Evolutionary conservation across 2,329 filamentous ascomycete genomes (phyloP).

Genomic region (Aspergillus aculeatinus): DNA sequence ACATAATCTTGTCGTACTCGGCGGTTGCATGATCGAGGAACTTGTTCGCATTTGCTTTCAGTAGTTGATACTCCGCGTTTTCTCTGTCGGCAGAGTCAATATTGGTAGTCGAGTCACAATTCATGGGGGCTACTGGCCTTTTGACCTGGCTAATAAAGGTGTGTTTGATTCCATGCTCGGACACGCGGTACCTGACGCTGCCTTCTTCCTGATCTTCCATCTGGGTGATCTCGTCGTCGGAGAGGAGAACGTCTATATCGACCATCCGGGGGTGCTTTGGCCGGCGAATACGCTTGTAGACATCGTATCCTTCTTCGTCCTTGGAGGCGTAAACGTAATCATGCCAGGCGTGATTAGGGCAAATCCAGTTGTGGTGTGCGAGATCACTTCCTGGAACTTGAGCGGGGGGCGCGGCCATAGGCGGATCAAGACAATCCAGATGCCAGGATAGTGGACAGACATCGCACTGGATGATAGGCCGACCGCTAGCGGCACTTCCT

Average conservation of each 20-base stretch:
- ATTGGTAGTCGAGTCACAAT: neutral
- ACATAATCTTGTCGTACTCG: conserved; percentile 26
- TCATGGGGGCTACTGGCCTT: conserved; percentile 28
- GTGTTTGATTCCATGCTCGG: conserved; percentile 63
- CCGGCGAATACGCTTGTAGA: conserved; percentile 33
- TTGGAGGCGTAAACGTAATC: conserved; percentile 55
- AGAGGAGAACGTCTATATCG: conserved; percentile 64
- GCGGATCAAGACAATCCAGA: conserved; percentile 85
- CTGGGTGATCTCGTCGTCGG: conserved; percentile 53
- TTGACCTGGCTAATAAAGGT: conserved; percentile 70
- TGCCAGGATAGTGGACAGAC: conserved; percentile 83
- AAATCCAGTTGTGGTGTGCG: conserved; percentile 75
- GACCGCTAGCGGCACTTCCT: conserved; percentile 60
- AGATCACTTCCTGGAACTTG: conserved; percentile 47
- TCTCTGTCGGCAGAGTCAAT: conserved; percentile 20
- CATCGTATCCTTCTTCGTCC: conserved; percentile 54
- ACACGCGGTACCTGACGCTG: conserved; percentile 65
- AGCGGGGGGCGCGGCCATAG: conserved; percentile 73
- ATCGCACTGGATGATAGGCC: conserved; percentile 83
- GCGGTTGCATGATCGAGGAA: conserved; percentile 28
- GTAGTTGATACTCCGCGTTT: conserved; percentile 21
- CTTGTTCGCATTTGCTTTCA: conserved; percentile 20
- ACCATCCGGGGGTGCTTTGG: conserved; percentile 56
- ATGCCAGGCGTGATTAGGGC: conserved; percentile 81
- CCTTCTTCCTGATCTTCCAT: conserved; percentile 62